Conservation (phyloP, 257 asterid genomes). For the Solanum lycopersicoides region DNA sequence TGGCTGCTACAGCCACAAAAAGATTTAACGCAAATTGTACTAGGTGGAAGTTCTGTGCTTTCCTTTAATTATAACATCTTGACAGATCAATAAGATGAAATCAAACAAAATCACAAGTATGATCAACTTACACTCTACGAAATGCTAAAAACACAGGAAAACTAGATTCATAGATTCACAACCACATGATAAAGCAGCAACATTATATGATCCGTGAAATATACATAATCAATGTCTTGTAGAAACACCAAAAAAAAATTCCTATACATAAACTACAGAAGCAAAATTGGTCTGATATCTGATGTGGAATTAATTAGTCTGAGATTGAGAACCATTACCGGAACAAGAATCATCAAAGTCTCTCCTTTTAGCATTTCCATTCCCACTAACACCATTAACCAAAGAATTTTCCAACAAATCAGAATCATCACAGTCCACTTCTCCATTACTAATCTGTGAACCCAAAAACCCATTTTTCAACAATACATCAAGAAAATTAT, state of each 20-base stretch:
- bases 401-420: slow-evolving; percentile 16
- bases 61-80: not conserved
- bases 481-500: slow-evolving; percentile 38
- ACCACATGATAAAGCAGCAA: not conserved
- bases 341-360: slow-evolving; percentile 10
- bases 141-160: not conserved
- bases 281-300: not conserved
- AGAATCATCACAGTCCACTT: slow-evolving; percentile 5
- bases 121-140: not conserved
- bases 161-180: not conserved
- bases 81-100: too few relatives aligned
- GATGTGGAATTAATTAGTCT: not conserved
- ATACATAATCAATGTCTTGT: not conserved
- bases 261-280: not conserved
- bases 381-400: slow-evolving; percentile 17
- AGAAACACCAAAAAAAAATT: not conserved
- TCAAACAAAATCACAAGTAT: not conserved
- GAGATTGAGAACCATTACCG: slow-evolving; percentile 24
- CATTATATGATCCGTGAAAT: not conserved
- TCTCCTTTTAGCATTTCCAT: slow-evolving; percentile 19
- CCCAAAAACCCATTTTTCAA: slow-evolving; percentile 38
- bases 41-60: not conserved
- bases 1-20: not conserved
- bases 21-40: not conserved
- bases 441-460: not conserved